Evolutionary conservation across 495 filamentous ascomycete genomes (phyloP).

Genomic region (Neurospora sp.): DNA sequence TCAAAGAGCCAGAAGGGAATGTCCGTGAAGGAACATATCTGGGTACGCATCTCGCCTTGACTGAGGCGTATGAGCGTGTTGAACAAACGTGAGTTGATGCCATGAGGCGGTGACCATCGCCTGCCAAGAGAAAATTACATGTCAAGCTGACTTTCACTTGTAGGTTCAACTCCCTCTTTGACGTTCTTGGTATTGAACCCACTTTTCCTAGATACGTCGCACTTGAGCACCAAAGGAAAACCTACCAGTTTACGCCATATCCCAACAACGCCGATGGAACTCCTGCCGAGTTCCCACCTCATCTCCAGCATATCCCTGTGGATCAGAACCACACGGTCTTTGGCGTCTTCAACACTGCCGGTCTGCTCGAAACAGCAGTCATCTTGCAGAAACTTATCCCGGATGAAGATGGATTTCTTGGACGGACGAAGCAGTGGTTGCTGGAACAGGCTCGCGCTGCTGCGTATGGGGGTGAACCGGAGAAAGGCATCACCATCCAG

Average conservation of each 20-base stretch:
- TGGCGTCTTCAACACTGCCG: conserved; percentile 24
- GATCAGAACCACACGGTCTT: conserved; percentile 16
- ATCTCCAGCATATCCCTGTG: conserved; percentile 20
- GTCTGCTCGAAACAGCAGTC: conserved; percentile 22
- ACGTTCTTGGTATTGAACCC: conserved; percentile 25
- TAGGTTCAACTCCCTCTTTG: conserved; percentile 28
- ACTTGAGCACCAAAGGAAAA: conserved; percentile 21
- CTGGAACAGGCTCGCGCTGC: conserved; percentile 14
- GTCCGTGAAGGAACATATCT: conserved; percentile 22
- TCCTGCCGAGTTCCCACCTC: conserved; percentile 24
- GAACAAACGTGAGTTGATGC: conserved; percentile 26
- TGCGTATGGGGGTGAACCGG: conserved; percentile 20
- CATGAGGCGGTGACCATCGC: neutral
- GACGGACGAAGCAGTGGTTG: conserved; percentile 21
- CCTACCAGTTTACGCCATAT: conserved; percentile 22
- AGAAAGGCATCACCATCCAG: conserved; percentile 27
- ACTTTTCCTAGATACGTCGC: conserved; percentile 21
- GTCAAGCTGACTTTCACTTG: neutral
- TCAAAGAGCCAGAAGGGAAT: conserved; percentile 16
- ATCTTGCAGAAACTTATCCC: conserved; percentile 27
- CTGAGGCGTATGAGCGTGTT: conserved; percentile 28
- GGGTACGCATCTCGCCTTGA: conserved; percentile 32
- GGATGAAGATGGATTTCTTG: conserved; percentile 20
- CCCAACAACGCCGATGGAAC: conserved; percentile 18
- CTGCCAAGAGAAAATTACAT: neutral